Evolutionary conservation across 768 basidiomycete genomes (phyloP).

Genomic region (Mycena filopes): DNA sequence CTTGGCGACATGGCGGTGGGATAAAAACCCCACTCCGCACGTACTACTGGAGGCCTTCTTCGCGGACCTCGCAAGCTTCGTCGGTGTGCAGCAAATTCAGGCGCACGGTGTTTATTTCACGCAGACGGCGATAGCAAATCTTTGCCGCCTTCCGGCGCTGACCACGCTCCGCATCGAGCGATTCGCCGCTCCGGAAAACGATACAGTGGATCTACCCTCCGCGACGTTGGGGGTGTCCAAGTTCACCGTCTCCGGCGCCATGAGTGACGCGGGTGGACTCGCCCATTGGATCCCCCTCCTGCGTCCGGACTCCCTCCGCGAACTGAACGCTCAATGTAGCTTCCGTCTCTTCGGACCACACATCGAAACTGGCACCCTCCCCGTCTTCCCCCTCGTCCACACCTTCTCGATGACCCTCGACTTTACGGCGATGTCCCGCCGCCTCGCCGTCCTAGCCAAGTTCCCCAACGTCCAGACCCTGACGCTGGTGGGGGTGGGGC

Average conservation of each 20-base stretch:
- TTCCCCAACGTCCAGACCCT: background rate
- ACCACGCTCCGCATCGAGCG: background rate
- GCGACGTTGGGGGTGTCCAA: background rate
- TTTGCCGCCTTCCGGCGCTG: background rate
- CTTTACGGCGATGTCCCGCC: too few species aligned
- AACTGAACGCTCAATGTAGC: background rate
- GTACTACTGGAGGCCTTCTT: background rate
- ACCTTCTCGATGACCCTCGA: background rate
- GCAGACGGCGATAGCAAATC: background rate
- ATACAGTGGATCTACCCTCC: background rate
- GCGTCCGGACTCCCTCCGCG: conserved; percentile 3
- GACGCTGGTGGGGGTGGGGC: background rate
- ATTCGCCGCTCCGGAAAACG: background rate
- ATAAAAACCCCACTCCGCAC: background rate
- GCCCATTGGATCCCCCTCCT: conserved; percentile 1
- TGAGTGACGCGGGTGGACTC: background rate
- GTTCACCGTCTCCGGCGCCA: background rate
- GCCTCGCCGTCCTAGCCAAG: background rate
- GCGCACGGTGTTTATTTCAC: background rate
- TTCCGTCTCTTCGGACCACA: background rate
- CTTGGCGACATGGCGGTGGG: background rate
- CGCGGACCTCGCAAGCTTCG: background rate
- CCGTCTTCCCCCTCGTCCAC: background rate
- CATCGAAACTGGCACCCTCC: background rate
- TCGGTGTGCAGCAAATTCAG: background rate